Evolutionary conservation across 805 yeast species (phyloP).

Genomic region (Cyberlindnera mississippiensis): DNA sequence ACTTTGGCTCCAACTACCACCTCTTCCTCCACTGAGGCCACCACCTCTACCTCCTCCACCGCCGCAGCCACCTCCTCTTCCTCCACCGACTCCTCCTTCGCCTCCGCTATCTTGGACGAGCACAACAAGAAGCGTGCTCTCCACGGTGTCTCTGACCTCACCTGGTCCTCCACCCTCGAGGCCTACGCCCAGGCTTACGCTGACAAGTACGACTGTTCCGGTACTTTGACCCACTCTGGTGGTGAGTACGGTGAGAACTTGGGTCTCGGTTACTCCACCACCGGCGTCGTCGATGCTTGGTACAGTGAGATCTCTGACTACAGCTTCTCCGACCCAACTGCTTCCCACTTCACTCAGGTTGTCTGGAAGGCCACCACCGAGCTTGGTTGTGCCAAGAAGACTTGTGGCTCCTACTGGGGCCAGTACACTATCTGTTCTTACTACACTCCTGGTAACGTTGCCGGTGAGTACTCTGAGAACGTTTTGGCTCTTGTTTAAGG

Average conservation of each 20-base stretch:
- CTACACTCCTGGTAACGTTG: slow-evolving; percentile 66
- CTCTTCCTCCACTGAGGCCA: slow-evolving; percentile 4
- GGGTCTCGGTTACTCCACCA: slow-evolving; percentile 62
- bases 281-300: slow-evolving; percentile 69
- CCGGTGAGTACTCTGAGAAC: slow-evolving; percentile 44
- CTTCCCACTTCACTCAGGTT: slow-evolving; percentile 84
- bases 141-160: slow-evolving; percentile 41
- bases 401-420: slow-evolving; percentile 53
- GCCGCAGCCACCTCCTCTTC: slow-evolving; percentile 21
- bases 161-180: slow-evolving; percentile 47
- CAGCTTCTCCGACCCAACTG: slow-evolving; percentile 47
- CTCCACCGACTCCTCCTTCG: slow-evolving; percentile 31
- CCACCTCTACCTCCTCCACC: slow-evolving; percentile 17
- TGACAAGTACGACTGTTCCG: slow-evolving; percentile 54
- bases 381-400: slow-evolving; percentile 72
- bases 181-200: slow-evolving; percentile 51
- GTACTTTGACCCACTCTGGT: slow-evolving; percentile 59
- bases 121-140: slow-evolving; percentile 50
- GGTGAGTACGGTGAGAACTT: slow-evolving; percentile 80
- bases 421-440: slow-evolving; percentile 73
- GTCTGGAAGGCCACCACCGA: slow-evolving; percentile 68
- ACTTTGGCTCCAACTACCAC: slow-evolving; percentile 16
- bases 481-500: slow-evolving; percentile 21
- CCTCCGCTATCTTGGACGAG: slow-evolving; percentile 39
- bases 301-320: slow-evolving; percentile 60